Evolutionary conservation across 108 stramenopile species (phyloP).

Genomic region (Skeletonema potamos): DNA sequence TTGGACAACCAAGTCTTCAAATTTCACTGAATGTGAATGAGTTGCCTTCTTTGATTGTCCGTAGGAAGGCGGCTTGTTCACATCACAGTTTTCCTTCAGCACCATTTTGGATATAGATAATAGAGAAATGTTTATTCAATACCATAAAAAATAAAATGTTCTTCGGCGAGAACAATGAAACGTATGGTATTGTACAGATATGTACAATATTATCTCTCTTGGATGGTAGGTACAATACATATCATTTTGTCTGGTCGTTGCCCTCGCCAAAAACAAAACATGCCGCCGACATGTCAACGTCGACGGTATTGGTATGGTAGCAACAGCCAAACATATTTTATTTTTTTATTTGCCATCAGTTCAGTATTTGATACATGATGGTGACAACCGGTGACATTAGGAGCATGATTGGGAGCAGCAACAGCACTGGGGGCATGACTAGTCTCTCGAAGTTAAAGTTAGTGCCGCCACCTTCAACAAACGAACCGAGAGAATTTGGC

Average conservation of each 20-base stretch:
- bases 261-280: too few relatives aligned
- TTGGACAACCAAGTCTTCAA: neutral
- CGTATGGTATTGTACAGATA: too few relatives aligned
- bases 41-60: neutral
- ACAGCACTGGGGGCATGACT: neutral
- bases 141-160: too few relatives aligned
- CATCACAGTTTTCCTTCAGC: neutral
- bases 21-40: neutral
- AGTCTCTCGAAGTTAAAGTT: neutral
- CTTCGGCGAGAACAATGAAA: too few relatives aligned
- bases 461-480: neutral
- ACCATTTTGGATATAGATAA: neutral
- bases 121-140: too few relatives aligned
- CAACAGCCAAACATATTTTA: too few relatives aligned
- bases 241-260: too few relatives aligned
- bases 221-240: too few relatives aligned
- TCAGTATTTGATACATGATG: neutral
- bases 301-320: too few relatives aligned
- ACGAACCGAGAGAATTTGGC: neutral
- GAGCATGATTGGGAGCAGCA: neutral
- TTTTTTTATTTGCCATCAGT: too few relatives aligned
- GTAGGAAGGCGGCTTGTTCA: neutral
- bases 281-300: too few relatives aligned
- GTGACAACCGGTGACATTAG: neutral
- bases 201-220: too few relatives aligned